phyloP scores from a whole-genome alignment of 73 alveolate species.

The Stentor coeruleus region DNA sequence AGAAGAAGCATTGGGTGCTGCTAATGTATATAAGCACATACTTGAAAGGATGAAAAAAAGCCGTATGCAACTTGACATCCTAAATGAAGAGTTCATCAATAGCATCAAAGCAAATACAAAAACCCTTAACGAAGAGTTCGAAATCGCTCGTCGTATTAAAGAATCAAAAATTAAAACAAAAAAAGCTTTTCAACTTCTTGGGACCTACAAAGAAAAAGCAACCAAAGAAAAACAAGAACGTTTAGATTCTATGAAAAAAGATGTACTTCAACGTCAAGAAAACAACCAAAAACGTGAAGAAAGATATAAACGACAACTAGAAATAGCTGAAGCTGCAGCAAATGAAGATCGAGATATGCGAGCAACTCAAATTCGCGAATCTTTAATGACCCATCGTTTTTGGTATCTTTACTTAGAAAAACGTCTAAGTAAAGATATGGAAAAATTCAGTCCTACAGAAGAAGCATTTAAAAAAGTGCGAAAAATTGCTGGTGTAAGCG shows the following conservation, averaged over 20 bases:
- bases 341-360: not conserved
- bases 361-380: not conserved
- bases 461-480: not conserved
- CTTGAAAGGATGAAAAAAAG: not conserved
- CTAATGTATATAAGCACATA: not conserved
- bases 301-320: conserved; percentile 15
- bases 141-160: not conserved
- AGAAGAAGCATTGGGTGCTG: not conserved
- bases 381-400: not conserved
- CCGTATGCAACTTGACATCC: not conserved
- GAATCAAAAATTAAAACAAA: not conserved
- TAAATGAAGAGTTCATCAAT: not conserved
- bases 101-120: not conserved
- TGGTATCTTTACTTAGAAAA: conserved; percentile 1
- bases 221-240: not conserved
- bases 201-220: not conserved
- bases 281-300: not conserved
- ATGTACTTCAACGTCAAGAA: not conserved
- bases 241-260: not conserved
- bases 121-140: not conserved
- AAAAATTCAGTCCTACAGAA: not conserved
- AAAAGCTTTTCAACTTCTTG: not conserved
- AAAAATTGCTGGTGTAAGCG: conserved; percentile 16
- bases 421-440: not conserved
- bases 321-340: conserved; percentile 30